Base-by-base conservation (phyloP, 768 basidiomycete genomes). In the Russula compacta region DNA sequence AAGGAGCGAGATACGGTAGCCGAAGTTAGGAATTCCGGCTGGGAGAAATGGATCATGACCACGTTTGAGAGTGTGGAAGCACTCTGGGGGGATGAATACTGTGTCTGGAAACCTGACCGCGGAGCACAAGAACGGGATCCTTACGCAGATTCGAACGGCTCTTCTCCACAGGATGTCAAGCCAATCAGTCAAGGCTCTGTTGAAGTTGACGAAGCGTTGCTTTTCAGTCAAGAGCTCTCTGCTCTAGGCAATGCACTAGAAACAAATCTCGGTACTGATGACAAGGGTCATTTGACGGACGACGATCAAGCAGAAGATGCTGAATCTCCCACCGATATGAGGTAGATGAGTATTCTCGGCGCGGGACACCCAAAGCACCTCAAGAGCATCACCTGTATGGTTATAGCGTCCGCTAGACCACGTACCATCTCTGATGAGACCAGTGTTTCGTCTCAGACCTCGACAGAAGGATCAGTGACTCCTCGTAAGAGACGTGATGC, bases 1-100 rank as follows among this genome's bases (percentile, higher is more conserved):
- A 66, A 71, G 60, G 81, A 78, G 73, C 73, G 68, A 46, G 68
- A 72, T 50, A 58, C 69, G 21, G 61, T 70, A 56, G 59, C 69
- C 4, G 64, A 70, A 24, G 63, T 58, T 42, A 69, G 61, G 33
- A 66, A 64, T 33, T 69, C 70, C 54, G 69, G 72, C 17, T 93
- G 90, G 91, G 84, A 87, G 67, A 75, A 75, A 63, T 85, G 81
- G 79, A 82, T 90, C 33, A 87, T 90, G 84, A 88, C 92, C 7
- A 83, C 88, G 0, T 98, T 97, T 68, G 87, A 97, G 73, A 95
- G 93, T 66, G 77, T 89, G 29, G 89, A 95, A 73, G 87, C 85
- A 1, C 78, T 94, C 10, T 97, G 93, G 93, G 85, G 88, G 48
- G 73, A 79, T 39, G 66, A 77, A 56, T 80, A 77, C 70, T 83